Evolutionary conservation across 805 yeast genomes (phyloP).

Genomic region (Teunomyces pallodes): DNA sequence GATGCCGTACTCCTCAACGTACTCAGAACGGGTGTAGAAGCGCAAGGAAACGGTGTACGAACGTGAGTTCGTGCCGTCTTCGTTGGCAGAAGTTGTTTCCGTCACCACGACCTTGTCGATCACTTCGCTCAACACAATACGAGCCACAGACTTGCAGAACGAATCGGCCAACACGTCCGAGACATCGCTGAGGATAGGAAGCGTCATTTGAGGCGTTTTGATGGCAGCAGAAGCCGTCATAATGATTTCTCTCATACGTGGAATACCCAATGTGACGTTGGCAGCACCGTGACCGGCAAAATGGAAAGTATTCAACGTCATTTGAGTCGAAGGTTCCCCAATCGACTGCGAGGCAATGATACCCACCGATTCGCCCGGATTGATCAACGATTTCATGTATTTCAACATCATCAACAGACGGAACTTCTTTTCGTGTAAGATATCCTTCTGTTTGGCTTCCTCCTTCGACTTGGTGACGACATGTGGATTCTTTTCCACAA

Average conservation of each 20-base stretch:
- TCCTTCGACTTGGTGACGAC: slow-evolving; percentile 56
- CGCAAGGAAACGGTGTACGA: slow-evolving; percentile 71
- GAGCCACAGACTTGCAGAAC: slow-evolving; percentile 87
- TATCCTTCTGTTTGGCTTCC: slow-evolving; percentile 44
- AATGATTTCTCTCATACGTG: slow-evolving; percentile 99
- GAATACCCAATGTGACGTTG: slow-evolving; percentile 98
- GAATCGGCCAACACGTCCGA: slow-evolving; percentile 84
- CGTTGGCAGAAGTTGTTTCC: slow-evolving; percentile 75
- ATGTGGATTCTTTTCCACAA: slow-evolving; percentile 53
- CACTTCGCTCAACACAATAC: slow-evolving; percentile 82
- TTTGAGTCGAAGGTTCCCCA: slow-evolving; percentile 99
- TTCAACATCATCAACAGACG: slow-evolving; percentile 96
- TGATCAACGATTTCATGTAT: slow-evolving; percentile 91
- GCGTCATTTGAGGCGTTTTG: slow-evolving; percentile 98
- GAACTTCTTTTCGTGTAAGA: slow-evolving; percentile 76
- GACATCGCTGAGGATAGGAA: slow-evolving; percentile 80
- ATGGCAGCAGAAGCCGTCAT: slow-evolving; percentile 97
- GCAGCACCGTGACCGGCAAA: slow-evolving; percentile 99
- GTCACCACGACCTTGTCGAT: slow-evolving; percentile 81
- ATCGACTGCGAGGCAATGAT: slow-evolving; percentile 96
- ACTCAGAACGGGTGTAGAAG: slow-evolving; percentile 75
- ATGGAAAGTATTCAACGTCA: slow-evolving; percentile 96
- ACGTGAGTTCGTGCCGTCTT: slow-evolving; percentile 51
- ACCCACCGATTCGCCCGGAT: slow-evolving; percentile 98
- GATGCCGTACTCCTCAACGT: slow-evolving; percentile 85